phyloP scores from a whole-genome alignment of 2,329 filamentous ascomycete genomes.

The Chaetomiaceae sp. region DNA sequence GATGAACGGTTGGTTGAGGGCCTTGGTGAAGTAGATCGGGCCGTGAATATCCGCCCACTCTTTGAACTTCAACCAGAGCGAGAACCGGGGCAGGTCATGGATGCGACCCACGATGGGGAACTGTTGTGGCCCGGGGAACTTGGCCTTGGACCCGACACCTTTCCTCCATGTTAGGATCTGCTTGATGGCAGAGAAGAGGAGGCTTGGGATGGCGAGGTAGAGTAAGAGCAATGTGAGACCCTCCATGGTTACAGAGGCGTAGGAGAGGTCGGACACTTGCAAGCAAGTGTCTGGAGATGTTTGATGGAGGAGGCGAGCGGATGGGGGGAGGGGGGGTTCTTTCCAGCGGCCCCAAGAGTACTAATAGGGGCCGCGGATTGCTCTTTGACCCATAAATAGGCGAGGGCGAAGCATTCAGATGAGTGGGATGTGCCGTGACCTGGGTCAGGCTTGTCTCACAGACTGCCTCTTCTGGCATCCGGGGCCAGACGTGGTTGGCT shows the following conservation, averaged over 20 bases:
- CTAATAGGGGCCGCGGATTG: constrained; percentile 3
- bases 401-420: constrained; percentile 6
- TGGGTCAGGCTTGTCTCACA: constrained; percentile 14
- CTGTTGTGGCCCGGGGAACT: constrained; percentile 42
- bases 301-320: not conserved
- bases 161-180: constrained; percentile 34
- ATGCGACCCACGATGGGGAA: constrained; percentile 44
- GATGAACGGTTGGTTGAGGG: constrained; percentile 36
- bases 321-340: not conserved
- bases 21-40: constrained; percentile 39
- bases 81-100: constrained; percentile 42
- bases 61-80: constrained; percentile 46
- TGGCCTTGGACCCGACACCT: constrained; percentile 23
- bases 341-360: not conserved
- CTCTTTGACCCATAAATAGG: constrained; percentile 9
- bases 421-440: constrained; percentile 8
- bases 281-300: not conserved
- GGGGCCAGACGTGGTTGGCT: constrained; percentile 9
- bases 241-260: constrained; percentile 31
- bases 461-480: constrained; percentile 15
- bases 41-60: constrained; percentile 40
- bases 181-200: constrained; percentile 37
- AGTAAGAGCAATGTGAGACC: constrained; percentile 35
- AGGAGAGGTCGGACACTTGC: not conserved
- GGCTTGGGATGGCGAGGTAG: constrained; percentile 40